Base-by-base conservation (phyloP, 306 rosid species). In the Dryas octopetala region DNA sequence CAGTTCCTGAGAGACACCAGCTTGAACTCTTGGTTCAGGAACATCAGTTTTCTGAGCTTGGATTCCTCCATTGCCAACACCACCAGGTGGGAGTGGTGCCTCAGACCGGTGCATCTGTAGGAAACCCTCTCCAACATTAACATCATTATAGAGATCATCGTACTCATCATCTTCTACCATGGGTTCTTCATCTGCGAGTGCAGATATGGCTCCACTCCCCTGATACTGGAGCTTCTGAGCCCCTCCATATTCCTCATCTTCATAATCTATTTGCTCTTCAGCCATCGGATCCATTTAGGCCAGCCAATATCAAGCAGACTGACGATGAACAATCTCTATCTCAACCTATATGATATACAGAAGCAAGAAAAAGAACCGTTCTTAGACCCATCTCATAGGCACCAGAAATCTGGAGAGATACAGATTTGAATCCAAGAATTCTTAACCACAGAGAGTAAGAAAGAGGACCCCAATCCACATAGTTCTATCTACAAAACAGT, bases 81-180 rank as follows among this genome's bases (percentile, higher is more conserved):
- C 76, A 73, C 19, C 73, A 66, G 81, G 75, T 28, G 78, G 78
- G 5, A n/a, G 61, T 54, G 82, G 66, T 53, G 76, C 62, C 79
- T 85, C 83, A 6, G 83, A 71, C 47, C 60, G 79, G 11, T 85
- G 88, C 76, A 78, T 47, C 82, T 85, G 89, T 40, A 79, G 60
- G 68, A 85, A 82, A 68, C 86, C 82, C 68, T 85, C 89, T 46
- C 89, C 86, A 57, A 85, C 84, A 79, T 85, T 85, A 52, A 85
- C 89, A 73, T 85, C 89, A 70, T 85, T 82, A 75, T 85, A 85
- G 23, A 85, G 86, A 79, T 85, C 86, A 4, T 85, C 89, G 11
- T 73, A 85, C 15, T 85, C 89, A 50, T 85, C 89, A 50, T 85
- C 89, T 70, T 85, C 89, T 12, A 63, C 84, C 74, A 79, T 80